phyloP scores from a whole-genome alignment of 1,284 basidiomycete genomes.

The Naganishia liquefaciens region DNA sequence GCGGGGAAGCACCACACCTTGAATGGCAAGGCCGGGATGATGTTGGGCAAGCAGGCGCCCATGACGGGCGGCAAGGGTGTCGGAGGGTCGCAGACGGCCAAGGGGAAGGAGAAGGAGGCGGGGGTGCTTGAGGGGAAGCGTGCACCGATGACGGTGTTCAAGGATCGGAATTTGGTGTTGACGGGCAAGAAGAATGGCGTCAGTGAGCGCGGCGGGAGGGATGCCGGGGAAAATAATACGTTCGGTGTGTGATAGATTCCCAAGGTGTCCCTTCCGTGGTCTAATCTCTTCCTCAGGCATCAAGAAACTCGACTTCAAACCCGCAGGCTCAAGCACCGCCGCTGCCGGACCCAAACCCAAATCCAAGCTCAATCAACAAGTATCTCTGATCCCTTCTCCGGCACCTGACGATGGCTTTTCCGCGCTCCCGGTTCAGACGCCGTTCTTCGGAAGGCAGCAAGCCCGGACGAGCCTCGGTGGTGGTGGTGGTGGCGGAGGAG shows the following conservation, averaged over 20 bases:
- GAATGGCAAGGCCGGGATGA: background rate
- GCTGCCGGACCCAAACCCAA: conserved; percentile 2
- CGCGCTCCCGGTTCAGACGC: conserved; percentile 7
- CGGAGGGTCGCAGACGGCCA: conserved; percentile 10
- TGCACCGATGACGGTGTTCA: conserved; percentile 25
- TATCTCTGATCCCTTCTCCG: conserved; percentile 4
- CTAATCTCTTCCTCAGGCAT: background rate
- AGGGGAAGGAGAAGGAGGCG: conserved; percentile 16
- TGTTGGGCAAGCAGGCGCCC: conserved; percentile 5
- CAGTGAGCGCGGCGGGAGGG: conserved; percentile 1
- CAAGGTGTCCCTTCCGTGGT: too few species aligned
- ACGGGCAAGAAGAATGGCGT: conserved; percentile 26
- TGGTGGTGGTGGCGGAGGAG: too few species aligned
- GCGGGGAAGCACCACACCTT: conserved; percentile 13
- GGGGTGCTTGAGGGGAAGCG: background rate
- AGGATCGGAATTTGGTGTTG: conserved; percentile 24
- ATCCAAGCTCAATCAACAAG: conserved; percentile 28
- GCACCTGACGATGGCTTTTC: conserved; percentile 19
- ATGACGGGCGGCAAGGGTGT: conserved; percentile 8
- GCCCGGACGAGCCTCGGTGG: conserved; percentile 7
- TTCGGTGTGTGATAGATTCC: conserved; percentile 9
- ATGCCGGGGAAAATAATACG: conserved; percentile 8
- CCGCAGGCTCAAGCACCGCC: background rate
- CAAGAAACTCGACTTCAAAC: conserved; percentile 28
- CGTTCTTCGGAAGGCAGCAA: conserved; percentile 4